A percentile compares a stretch with the other conserved stretches of the same genome.
Evolutionary conservation across 2,329 filamentous ascomycete species (phyloP).

Genomic region (Lecanosticta acicola): DNA sequence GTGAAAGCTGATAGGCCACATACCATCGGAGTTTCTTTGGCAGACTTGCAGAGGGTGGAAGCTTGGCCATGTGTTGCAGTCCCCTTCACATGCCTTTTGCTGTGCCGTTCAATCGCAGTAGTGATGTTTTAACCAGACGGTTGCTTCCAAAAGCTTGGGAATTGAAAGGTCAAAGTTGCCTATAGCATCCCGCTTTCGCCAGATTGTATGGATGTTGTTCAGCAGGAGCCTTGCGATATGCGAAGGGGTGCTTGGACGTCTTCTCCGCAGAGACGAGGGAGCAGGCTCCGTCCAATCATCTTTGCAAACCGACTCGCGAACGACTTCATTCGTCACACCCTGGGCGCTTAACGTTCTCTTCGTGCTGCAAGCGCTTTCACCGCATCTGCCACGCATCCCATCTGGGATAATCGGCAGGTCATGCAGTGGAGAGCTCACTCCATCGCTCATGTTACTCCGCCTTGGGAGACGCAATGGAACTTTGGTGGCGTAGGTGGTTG

Average conservation of each 20-base stretch:
- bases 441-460: not conserved
- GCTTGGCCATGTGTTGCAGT: not conserved
- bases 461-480: conserved; percentile 2
- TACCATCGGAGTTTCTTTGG: not conserved
- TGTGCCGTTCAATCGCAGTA: conserved; percentile 5
- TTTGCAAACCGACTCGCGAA: not conserved
- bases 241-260: no score
- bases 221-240: no score
- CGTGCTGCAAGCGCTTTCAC: conserved; percentile 18
- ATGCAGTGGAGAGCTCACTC: not conserved
- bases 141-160: not conserved
- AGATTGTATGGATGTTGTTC: no score
- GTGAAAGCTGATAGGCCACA: conserved; percentile 11
- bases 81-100: not conserved
- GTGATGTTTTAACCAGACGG: not conserved
- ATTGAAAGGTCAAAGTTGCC: not conserved
- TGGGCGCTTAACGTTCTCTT: conserved; percentile 19
- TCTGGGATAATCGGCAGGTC: not conserved
- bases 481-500: conserved; percentile 9
- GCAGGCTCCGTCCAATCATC: not conserved
- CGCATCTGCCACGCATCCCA: conserved; percentile 14
- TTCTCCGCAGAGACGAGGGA: not conserved
- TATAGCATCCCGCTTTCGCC: no score
- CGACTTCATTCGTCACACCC: conserved; percentile 16
- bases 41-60: not conserved